Percentiles rank a stretch among this genome's conserved stretches.
These are phyloP conservation scores for Stevia rebaudiana DNA, from an alignment of 140 eudicot species.

Conservation along the genomic window DNA sequence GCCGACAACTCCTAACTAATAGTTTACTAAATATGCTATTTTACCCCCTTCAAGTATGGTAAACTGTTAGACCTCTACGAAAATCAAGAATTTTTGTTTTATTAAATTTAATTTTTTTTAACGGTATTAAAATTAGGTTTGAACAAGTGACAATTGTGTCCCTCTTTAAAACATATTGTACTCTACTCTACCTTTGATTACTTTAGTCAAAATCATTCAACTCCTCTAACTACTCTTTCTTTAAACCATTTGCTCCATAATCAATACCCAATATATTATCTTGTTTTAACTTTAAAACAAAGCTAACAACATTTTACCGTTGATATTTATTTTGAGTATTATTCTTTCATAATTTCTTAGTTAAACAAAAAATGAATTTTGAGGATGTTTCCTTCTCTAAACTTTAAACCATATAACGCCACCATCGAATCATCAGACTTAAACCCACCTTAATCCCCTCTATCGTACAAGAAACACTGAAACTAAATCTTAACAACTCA, in stretches of 20 bases:
- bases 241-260: background rate
- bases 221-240: background rate
- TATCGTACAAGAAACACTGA: no score
- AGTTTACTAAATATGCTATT: conserved; percentile 12
- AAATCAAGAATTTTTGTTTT: background rate
- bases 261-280: no score
- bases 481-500: no score
- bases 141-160: conserved; percentile 18
- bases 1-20: conserved; percentile 14
- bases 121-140: background rate
- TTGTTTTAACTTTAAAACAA: background rate
- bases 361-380: no score
- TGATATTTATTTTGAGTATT: no score
- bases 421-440: no score
- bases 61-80: conserved; percentile 9
- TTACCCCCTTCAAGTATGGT: conserved; percentile 27
- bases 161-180: conserved; percentile 10
- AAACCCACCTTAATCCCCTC: no score
- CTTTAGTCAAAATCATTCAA: conserved; percentile 10
- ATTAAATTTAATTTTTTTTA: no score
- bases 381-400: no score
- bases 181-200: conserved; percentile 11
- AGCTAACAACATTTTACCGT: background rate
- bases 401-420: no score
- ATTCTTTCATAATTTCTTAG: no score